Evolutionary conservation across 148 eudicot genomes (phyloP).

Genomic region (Persicaria tinctoria): DNA sequence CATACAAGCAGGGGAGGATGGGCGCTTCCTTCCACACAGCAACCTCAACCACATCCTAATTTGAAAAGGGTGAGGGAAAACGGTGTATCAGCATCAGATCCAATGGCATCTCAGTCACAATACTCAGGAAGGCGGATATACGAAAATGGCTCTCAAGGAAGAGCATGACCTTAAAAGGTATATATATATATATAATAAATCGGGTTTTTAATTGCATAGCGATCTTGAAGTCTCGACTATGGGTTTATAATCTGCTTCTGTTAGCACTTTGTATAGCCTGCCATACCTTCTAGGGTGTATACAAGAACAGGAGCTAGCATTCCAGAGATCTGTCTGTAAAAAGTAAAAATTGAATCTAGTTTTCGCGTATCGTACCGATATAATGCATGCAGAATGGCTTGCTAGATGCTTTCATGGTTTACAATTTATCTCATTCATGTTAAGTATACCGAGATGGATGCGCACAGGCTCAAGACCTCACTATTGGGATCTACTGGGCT

Average conservation of each 20-base stretch:
- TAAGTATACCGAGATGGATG: background rate
- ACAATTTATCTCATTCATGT: background rate
- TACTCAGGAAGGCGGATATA: constrained; percentile 1
- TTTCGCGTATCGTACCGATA: too few species aligned
- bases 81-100: background rate
- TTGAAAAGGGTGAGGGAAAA: background rate
- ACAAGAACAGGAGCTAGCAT: background rate
- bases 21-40: constrained; percentile 5
- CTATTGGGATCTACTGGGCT: too few species aligned
- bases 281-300: too few species aligned
- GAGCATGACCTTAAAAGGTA: background rate
- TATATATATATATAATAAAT: background rate
- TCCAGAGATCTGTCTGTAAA: background rate
- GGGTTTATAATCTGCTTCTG: background rate
- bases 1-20: constrained; percentile 7
- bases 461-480: too few species aligned
- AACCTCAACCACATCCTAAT: background rate
- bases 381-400: background rate
- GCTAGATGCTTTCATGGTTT: background rate
- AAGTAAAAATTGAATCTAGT: too few species aligned
- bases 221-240: background rate
- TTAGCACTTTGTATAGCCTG: background rate
- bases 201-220: background rate
- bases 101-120: background rate
- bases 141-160: background rate